phyloP scores from a whole-genome alignment of 129 eudicot genomes.

The Tagetes erecta region DNA sequence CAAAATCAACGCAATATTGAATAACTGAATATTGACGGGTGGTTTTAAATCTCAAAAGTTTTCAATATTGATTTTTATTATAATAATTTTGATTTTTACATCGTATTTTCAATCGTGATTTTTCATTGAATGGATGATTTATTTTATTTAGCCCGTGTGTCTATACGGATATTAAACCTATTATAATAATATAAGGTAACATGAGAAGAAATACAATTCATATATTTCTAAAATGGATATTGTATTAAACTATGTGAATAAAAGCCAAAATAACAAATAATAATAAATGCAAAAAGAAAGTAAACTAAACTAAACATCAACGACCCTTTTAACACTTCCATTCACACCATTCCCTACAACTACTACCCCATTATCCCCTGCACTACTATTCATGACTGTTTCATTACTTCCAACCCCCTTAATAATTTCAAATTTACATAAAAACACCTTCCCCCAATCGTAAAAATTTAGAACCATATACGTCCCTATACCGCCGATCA shows the following conservation, averaged over 20 bases:
- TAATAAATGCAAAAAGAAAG: background rate
- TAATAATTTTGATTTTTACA: too few relatives aligned
- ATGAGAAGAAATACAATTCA: constrained; percentile 15
- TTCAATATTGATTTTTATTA: too few relatives aligned
- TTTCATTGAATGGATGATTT: too few relatives aligned
- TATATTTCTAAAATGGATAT: constrained; percentile 19
- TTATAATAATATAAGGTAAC: constrained; percentile 11
- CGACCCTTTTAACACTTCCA: constrained; percentile 36
- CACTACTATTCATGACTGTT: constrained; percentile 22
- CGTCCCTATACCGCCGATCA: constrained; percentile 93
- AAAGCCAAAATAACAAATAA: constrained; percentile 25
- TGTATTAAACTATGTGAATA: constrained; percentile 19
- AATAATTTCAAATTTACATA: constrained; percentile 49
- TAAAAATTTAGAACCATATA: constrained; percentile 60
- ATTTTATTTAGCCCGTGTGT: background rate
- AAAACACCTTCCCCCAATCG: constrained; percentile 61
- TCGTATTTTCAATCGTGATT: too few relatives aligned
- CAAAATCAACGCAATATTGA: too few relatives aligned
- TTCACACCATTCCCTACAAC: constrained; percentile 25
- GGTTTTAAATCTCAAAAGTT: too few relatives aligned
- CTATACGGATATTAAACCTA: background rate
- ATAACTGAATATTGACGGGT: too few relatives aligned
- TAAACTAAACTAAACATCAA: constrained; percentile 40
- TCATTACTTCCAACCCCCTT: constrained; percentile 37
- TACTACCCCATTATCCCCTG: constrained; percentile 31